Base-by-base conservation (phyloP, 2,329 filamentous ascomycete genomes). In the Aschersonia sp. region DNA sequence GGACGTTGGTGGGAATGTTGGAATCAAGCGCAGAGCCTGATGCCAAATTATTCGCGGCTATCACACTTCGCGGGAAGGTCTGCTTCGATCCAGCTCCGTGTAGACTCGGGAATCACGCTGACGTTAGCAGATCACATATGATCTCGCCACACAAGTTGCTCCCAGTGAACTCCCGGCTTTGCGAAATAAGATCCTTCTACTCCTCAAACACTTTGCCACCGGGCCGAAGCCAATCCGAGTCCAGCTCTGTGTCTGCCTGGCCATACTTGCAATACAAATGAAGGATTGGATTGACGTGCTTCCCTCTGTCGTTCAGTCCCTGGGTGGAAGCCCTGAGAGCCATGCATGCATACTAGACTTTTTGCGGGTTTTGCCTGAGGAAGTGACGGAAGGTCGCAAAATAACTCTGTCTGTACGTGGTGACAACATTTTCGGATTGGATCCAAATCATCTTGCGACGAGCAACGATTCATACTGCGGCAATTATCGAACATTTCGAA, bases 341-440 rank as follows among this genome's bases (percentile, higher is more conserved):
- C 80, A 92, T 58, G 80, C 89, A 54, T 92, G 85, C 65, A 85
- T 97, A 59, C 75, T 98, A 61, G 92, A 98, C 66, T 98, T 98
- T 66, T 75, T 98, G 55, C 89, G 88, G 66, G 89, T 98, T 59
- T 81, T 98, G 55, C 92, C 92, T 49, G 92, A 98, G 74, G 92
- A 98, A 77, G 92, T 98, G 62, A 97, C 87, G 58, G 91, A 98
- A 76, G 92, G 92, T 71, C 88, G 92, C 70, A 98, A 97, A 74
- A 96, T 98, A 77, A 95, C 89, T 76, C 78, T 98, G 71, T 89
- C 88, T 80, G 89, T 95, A 92, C 73, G 88, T 91, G 77, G 81
- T 72, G 73, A 72, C 72, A 65, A 57, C 69, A 60, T 63, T 63
- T 69, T 65, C 71, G 68, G 65, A 68, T 59, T 58, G 58, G 52